Base-by-base conservation (phyloP, 805 yeast genomes). In the Candida koratica region DNA sequence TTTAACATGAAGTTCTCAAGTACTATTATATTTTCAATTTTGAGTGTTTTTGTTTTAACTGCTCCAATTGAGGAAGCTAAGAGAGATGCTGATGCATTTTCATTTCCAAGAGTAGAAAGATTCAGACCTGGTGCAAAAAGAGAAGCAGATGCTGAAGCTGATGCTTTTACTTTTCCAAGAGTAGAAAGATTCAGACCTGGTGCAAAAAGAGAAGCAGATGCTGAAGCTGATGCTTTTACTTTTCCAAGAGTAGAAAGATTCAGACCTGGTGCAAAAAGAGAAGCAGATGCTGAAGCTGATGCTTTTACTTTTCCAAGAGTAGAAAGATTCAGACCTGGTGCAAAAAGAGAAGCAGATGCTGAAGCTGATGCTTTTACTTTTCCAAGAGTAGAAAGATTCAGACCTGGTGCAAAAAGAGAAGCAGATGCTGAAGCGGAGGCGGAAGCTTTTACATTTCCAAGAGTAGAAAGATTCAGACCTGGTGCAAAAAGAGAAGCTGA, bases 131-230 rank as follows among this genome's bases (percentile, higher is more conserved):
- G 41, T 17, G 22, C 39, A 4, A 41, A 43, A 31, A 40, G 47
- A 24, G 42, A 30, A 26, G 37, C 39, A 16, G 40, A 41, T 15
- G 55, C 56, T 17, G 44, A 37, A 17, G 27, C 32, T 25, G 36
- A 32, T 15, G 36, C 36, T 26, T 36, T 30, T 35, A 18, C 28
- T 12, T 39, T 42, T 42, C 38, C 32, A 26, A 15, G 16, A 14
- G 33, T 32, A 19, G 11, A 33, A 28, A 36, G 27, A 17, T 41
- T 28, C 37, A 45, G 39, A 36, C 47, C 49, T 7, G 44, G 51
- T 23, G 39, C 38, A 29, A 56, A 54, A 32, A 47, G 53, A 34
- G 53, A 51, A 8, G 58, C 55, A 20, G 52, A 54, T 28, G 55
- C 55, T 11, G 51, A 41, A 15, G 55, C 56, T 17, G 44, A 37